Evolutionary conservation across 2,329 filamentous ascomycete species (phyloP).

Genomic region (Epichloe hybrida): DNA sequence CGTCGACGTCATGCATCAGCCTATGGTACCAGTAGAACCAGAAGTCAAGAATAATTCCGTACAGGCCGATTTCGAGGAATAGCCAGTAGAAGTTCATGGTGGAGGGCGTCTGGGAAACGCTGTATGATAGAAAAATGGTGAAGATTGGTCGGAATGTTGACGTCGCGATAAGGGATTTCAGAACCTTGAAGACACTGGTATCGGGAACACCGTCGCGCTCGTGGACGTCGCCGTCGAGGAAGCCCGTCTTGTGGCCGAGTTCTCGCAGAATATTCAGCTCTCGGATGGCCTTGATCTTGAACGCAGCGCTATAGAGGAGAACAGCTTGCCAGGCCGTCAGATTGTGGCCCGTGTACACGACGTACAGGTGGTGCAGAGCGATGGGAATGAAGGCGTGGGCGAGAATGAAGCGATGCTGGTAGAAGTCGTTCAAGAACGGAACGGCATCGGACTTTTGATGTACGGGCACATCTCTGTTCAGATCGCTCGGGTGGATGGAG

Average conservation of each 20-base stretch:
- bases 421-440: constrained; percentile 3
- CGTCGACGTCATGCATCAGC: constrained; percentile 4
- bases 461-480: constrained; percentile 3
- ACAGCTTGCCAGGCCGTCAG: constrained; percentile 4
- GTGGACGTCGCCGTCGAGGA: constrained; percentile 6
- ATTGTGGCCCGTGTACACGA: constrained; percentile 4
- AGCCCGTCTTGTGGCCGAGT: constrained; percentile 1
- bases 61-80: constrained; percentile 1
- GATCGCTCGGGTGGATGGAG: neutral
- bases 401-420: constrained; percentile 5
- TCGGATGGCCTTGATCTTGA: constrained; percentile 5
- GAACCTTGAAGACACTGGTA: constrained; percentile 1
- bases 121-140: constrained; percentile 2
- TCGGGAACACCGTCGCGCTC: constrained; percentile 6
- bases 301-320: constrained; percentile 2
- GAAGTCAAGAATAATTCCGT: constrained; percentile 4
- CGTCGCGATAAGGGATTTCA: constrained; percentile 1
- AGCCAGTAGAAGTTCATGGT: neutral
- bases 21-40: constrained; percentile 7
- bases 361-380: constrained; percentile 3
- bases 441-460: constrained; percentile 5
- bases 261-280: constrained; percentile 3
- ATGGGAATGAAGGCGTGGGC: constrained; percentile 5
- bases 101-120: neutral
- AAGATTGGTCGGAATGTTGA: constrained; percentile 4